These are phyloP conservation scores for Leccinum pellstonianum DNA, from an alignment of 768 basidiomycete species.

Conservation along the genomic window DNA sequence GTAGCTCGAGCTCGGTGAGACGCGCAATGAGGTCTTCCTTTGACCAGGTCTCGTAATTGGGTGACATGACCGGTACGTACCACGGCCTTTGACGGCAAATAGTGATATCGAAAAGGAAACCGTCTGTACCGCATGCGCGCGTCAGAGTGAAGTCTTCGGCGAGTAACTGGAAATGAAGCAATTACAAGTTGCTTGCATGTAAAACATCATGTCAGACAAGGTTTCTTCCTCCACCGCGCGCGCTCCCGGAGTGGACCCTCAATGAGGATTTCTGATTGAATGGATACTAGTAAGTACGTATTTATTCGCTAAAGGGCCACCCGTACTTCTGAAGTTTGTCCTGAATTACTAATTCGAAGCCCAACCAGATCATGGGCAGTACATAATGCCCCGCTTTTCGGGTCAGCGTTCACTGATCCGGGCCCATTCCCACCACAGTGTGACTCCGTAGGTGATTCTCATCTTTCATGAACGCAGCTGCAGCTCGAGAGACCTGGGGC, in stretches of 20 bases:
- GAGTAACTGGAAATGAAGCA: neutral
- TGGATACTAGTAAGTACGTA: no score
- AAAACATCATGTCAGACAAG: neutral
- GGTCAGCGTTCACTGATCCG: no score
- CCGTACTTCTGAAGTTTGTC: no score
- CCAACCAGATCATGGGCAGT: no score
- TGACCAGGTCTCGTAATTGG: slow-evolving; percentile 55
- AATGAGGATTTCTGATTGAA: no score
- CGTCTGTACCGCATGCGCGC: slow-evolving; percentile 31
- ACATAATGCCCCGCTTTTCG: no score
- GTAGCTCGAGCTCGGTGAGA: slow-evolving; percentile 53
- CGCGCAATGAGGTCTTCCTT: slow-evolving; percentile 71
- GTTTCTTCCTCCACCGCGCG: neutral
- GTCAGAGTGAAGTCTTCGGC: neutral
- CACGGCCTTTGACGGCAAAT: slow-evolving; percentile 26
- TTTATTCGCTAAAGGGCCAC: neutral
- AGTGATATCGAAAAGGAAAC: slow-evolving; percentile 34
- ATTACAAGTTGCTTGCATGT: neutral
- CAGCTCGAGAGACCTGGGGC: slow-evolving; percentile 7
- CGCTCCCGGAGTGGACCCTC: neutral
- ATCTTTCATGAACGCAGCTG: slow-evolving; percentile 6
- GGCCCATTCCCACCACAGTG: neutral
- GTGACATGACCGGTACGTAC: slow-evolving; percentile 35
- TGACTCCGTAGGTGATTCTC: neutral
- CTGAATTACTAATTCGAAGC: no score